Base-by-base conservation (phyloP, 2,329 filamentous ascomycete genomes). In the Fusarium sp. region DNA sequence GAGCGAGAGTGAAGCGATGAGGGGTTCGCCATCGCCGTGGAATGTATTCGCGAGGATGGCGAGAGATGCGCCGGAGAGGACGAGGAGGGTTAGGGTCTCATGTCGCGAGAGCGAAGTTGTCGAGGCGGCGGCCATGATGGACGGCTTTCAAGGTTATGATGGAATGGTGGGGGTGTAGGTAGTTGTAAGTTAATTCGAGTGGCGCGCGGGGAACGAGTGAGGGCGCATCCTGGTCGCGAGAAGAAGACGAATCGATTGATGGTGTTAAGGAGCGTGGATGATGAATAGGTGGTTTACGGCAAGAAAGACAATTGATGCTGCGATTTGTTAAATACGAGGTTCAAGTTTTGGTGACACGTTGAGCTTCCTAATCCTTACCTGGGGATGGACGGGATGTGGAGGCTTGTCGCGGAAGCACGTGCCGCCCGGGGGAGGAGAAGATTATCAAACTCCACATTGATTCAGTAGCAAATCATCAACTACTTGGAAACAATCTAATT, bases 1-100 rank as follows among this genome's bases (percentile, higher is more conserved):
- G 78, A 98, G 93, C 17, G 95, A 94, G 66, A 98, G 86, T 1
- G 95, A 98, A 11, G 95, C 96, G 76, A 97, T 88, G 78, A 99
- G 89, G 40, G 97, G 96, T 77, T 97, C 95, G 75, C 95, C 95
- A 83, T 98, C 93, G 75, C 91, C 94, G 69, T 92, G 90, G 80
- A 98, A 93, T 43, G 95, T 94, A 82, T 96, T 96, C 72, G 89
- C 87, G 73, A 98, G 89, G 74, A 98, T 87, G 67, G 90, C 91
- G 75, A 94, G 81, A 79, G 93, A 95, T 65, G 90, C 91, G 74
- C 90, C 87, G 52, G 91, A 89, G 65, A 98, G 85, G 20, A 90
- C 86, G 73, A 93, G 79, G 71, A 92, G 88, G 63, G 82, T 82
- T 72, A 89, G 79, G n/a, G 86, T 84, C 81, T 92, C 90, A 62